Conservation (phyloP, 2,329 filamentous ascomycete species). For the Phialophora expanda region DNA sequence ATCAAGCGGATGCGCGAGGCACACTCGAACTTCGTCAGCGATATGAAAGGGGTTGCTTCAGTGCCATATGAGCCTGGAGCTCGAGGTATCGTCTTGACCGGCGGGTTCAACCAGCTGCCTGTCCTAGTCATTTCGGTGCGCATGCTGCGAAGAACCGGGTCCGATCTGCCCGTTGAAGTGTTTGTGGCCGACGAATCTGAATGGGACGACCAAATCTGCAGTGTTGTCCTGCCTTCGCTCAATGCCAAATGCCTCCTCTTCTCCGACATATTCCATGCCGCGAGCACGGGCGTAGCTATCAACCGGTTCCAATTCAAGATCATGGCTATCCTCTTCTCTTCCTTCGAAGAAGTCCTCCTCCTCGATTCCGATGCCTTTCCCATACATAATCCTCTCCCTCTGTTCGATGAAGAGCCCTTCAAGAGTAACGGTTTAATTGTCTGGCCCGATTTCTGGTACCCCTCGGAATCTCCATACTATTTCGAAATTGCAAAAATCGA, state of each 20-base stretch:
- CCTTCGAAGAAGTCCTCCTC: slow-evolving; percentile 64
- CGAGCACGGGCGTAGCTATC: slow-evolving; percentile 30
- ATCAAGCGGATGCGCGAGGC: slow-evolving; percentile 46
- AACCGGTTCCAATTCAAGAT: slow-evolving; percentile 60
- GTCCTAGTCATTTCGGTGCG: slow-evolving; percentile 49
- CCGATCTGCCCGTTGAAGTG: slow-evolving; percentile 50
- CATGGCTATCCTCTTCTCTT: slow-evolving; percentile 63
- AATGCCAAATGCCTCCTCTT: slow-evolving; percentile 49
- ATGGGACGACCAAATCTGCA: slow-evolving; percentile 49
- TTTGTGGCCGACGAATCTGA: slow-evolving; percentile 47
- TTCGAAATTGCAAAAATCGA: slow-evolving; percentile 49
- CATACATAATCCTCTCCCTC: slow-evolving; percentile 48
- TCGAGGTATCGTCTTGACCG: slow-evolving; percentile 54
- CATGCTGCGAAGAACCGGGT: slow-evolving; percentile 50
- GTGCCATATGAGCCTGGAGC: slow-evolving; percentile 45
- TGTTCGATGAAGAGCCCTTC: slow-evolving; percentile 61
- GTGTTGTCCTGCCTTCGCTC: slow-evolving; percentile 45
- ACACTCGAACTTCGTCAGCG: slow-evolving; percentile 50
- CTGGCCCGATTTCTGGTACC: slow-evolving; percentile 62
- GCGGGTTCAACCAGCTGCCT: slow-evolving; percentile 45
- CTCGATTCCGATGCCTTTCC: slow-evolving; percentile 65
- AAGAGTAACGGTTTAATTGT: slow-evolving; percentile 59
- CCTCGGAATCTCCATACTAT: slow-evolving; percentile 52
- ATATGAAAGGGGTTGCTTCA: slow-evolving; percentile 37
- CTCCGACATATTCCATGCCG: slow-evolving; percentile 39